Conservation (phyloP, 495 filamentous ascomycete genomes). For the Delitschia confertaspora region DNA sequence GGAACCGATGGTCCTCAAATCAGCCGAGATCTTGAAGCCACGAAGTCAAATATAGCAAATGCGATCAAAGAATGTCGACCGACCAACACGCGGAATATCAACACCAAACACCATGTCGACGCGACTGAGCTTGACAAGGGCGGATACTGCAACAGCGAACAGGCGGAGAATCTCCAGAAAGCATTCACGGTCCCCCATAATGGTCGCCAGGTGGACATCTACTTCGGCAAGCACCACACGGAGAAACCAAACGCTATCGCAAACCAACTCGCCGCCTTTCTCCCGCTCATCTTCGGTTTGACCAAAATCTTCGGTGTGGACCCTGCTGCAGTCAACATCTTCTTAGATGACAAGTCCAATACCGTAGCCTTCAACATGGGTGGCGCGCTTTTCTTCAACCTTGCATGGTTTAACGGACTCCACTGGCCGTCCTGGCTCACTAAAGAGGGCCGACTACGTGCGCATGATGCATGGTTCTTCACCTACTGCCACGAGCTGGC, state of each 20-base stretch:
- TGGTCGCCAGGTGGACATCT: conserved; percentile 51
- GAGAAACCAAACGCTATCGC: conserved; percentile 11
- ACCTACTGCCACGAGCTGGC: conserved; percentile 87
- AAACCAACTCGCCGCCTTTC: conserved; percentile 58
- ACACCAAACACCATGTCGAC: conserved; percentile 23
- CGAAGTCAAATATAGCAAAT: conserved; percentile 53
- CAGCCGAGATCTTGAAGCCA: conserved; percentile 34
- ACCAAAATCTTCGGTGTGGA: conserved; percentile 60
- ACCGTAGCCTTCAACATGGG: conserved; percentile 89
- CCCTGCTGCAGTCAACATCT: conserved; percentile 61
- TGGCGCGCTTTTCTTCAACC: conserved; percentile 88
- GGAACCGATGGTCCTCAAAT: conserved; percentile 42
- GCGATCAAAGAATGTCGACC: conserved; percentile 75
- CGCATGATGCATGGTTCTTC: conserved; percentile 84
- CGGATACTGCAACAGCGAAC: conserved; percentile 79
- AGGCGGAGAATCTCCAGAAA: conserved; percentile 70
- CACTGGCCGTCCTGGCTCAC: conserved; percentile 43
- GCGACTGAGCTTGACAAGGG: conserved; percentile 61
- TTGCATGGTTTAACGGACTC: conserved; percentile 73
- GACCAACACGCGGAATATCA: conserved; percentile 43
- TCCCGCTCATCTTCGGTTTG: conserved; percentile 58
- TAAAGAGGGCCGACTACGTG: conserved; percentile 37
- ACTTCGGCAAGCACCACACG: conserved; percentile 36
- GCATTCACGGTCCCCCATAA: conserved; percentile 51
- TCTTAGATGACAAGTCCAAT: conserved; percentile 66